These are phyloP conservation scores for Pleurotus tuoliensis DNA, from an alignment of 768 basidiomycete species.

Conservation along the genomic window DNA sequence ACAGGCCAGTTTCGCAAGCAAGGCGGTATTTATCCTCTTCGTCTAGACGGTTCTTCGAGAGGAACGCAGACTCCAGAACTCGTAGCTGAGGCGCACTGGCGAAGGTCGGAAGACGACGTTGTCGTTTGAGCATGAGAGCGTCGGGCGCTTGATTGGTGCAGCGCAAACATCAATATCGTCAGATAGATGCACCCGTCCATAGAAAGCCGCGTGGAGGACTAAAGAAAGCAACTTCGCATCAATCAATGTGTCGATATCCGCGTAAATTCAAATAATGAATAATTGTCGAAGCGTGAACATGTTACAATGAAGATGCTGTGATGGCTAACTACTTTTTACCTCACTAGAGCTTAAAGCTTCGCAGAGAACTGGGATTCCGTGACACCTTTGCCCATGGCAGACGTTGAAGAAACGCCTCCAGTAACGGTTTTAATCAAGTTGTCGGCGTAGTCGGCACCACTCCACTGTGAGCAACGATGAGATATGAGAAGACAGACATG, in stretches of 20 bases:
- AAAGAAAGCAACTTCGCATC: background rate
- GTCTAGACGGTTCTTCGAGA: background rate
- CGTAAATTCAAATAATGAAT: too few relatives aligned
- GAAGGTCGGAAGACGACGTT: background rate
- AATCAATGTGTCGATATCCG: background rate
- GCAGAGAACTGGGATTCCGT: conserved; percentile 81
- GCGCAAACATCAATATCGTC: too few relatives aligned
- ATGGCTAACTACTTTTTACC: too few relatives aligned
- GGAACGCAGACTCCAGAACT: background rate
- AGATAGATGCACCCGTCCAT: background rate
- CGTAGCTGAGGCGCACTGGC: background rate
- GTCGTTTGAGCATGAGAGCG: background rate
- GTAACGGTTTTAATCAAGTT: conserved; percentile 93
- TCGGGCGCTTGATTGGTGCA: too few relatives aligned
- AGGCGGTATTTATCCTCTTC: background rate
- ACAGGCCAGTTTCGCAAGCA: background rate
- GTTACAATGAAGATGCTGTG: too few relatives aligned
- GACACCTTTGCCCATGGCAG: conserved; percentile 99
- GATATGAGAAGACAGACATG: background rate
- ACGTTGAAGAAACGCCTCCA: conserved; percentile 92
- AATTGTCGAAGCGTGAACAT: too few relatives aligned
- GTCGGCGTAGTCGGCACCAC: conserved; percentile 91
- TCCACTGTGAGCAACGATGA: conserved; percentile 60
- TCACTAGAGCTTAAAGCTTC: conserved; percentile 39
- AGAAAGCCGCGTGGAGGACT: background rate